Evolutionary conservation across 2,329 filamentous ascomycete species (phyloP).

Genomic region (Eurotiales sp.): DNA sequence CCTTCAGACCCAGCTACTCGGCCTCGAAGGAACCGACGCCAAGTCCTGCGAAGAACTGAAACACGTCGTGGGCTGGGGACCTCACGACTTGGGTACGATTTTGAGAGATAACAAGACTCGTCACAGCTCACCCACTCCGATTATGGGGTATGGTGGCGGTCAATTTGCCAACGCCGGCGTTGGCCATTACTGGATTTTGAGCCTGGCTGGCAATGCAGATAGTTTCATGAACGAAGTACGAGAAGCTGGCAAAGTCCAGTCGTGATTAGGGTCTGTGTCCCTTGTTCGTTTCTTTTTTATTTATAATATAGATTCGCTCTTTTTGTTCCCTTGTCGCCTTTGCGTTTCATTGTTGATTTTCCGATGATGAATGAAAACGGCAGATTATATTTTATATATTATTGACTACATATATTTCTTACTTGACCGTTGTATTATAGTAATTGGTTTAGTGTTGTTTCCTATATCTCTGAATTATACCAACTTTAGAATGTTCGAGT

Average conservation of each 20-base stretch:
- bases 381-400: not conserved
- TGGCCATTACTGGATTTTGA: slow-evolving; percentile 42
- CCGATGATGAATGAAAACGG: not conserved
- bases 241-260: slow-evolving; percentile 40
- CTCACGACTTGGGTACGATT: slow-evolving; percentile 29
- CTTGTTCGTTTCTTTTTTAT: not conserved
- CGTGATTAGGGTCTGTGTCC: slow-evolving; percentile 16
- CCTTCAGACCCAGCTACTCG: slow-evolving; percentile 41
- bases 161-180: slow-evolving; percentile 31
- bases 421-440: not conserved
- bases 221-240: slow-evolving; percentile 41
- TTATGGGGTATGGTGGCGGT: slow-evolving; percentile 33
- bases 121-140: slow-evolving; percentile 32
- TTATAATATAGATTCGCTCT: not conserved
- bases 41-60: slow-evolving; percentile 31
- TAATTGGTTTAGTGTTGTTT: not conserved
- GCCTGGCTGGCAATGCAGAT: slow-evolving; percentile 36
- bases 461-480: not conserved
- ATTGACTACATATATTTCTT: not conserved
- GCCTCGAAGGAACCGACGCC: slow-evolving; percentile 33
- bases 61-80: slow-evolving; percentile 36
- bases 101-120: slow-evolving; percentile 26
- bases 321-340: not conserved
- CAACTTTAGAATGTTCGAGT: no score
- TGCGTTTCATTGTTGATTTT: not conserved